These are phyloP conservation scores for Pseudotsuga menziesii DNA, from an alignment of 75 land plant species.

Conservation along the genomic window DNA sequence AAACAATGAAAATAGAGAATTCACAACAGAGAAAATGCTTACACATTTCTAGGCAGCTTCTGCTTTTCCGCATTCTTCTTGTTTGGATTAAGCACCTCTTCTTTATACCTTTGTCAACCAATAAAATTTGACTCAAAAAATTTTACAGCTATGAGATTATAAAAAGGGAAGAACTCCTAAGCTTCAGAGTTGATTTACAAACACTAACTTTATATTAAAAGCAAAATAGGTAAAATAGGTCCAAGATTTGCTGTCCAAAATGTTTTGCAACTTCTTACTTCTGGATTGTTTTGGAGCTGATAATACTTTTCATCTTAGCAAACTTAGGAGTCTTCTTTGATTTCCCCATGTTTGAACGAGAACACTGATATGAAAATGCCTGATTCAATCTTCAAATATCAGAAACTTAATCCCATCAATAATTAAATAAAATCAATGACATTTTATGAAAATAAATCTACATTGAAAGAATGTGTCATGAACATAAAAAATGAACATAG, in stretches of 20 bases:
- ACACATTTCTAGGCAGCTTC: constrained; percentile 89
- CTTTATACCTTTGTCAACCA: constrained; percentile 57
- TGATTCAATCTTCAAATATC: too few species aligned
- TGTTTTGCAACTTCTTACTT: constrained; percentile 30
- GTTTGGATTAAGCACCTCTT: constrained; percentile 75
- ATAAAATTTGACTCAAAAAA: not conserved
- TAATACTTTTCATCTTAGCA: constrained; percentile 75
- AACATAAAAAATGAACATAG: too few species aligned
- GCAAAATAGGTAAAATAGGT: not conserved
- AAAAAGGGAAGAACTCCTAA: not conserved
- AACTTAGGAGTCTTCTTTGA: constrained; percentile 88
- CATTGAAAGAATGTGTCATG: too few species aligned
- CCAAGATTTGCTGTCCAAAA: not conserved
- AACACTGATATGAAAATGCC: not conserved
- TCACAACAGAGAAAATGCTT: constrained; percentile 13
- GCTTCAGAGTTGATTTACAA: not conserved
- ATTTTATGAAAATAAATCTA: too few species aligned
- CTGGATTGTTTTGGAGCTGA: constrained; percentile 56
- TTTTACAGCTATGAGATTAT: not conserved
- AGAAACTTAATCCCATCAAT: too few species aligned
- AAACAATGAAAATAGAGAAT: not conserved
- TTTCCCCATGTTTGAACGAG: constrained; percentile 53
- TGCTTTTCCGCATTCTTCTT: constrained; percentile 66
- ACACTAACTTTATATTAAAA: not conserved
- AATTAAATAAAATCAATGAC: too few species aligned